phyloP scores from a whole-genome alignment of 306 rosid species.

The Fragaria nilgerrensis region DNA sequence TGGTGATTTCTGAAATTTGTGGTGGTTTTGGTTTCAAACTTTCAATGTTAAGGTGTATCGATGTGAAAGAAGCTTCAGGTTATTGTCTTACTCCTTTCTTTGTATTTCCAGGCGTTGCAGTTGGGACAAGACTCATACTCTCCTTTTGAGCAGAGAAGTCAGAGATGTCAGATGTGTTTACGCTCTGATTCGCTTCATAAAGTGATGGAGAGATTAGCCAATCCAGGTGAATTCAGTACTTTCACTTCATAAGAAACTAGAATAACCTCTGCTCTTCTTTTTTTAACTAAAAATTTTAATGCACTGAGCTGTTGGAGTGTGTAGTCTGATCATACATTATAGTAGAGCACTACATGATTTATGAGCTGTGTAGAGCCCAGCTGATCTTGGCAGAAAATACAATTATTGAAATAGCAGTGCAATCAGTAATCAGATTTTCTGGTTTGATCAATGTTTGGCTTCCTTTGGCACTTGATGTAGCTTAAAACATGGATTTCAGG shows the following conservation, averaged over 20 bases:
- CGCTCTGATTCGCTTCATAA: conserved; percentile 84
- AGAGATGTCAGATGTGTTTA: conserved; percentile 97
- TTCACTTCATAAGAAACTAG: neutral
- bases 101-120: conserved; percentile 75
- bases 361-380: neutral
- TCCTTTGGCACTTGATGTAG: conserved; percentile 2
- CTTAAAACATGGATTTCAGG: conserved; percentile 45
- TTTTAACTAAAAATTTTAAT: neutral
- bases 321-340: neutral
- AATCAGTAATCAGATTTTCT: neutral
- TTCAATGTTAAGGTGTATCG: neutral
- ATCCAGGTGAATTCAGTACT: conserved; percentile 52
- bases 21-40: neutral
- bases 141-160: conserved; percentile 70
- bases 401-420: neutral
- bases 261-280: neutral
- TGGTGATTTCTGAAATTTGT: neutral
- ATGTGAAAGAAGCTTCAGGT: neutral
- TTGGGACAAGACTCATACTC: conserved; percentile 72
- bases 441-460: neutral
- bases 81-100: conserved; percentile 7
- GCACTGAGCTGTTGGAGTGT: neutral
- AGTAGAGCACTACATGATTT: neutral
- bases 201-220: conserved; percentile 96
- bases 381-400: neutral